A percentile compares a stretch with the other conserved stretches of the same genome.
Evolutionary conservation across 805 yeast species (phyloP).

Genomic region (Cyberlindnera mrakii): DNA sequence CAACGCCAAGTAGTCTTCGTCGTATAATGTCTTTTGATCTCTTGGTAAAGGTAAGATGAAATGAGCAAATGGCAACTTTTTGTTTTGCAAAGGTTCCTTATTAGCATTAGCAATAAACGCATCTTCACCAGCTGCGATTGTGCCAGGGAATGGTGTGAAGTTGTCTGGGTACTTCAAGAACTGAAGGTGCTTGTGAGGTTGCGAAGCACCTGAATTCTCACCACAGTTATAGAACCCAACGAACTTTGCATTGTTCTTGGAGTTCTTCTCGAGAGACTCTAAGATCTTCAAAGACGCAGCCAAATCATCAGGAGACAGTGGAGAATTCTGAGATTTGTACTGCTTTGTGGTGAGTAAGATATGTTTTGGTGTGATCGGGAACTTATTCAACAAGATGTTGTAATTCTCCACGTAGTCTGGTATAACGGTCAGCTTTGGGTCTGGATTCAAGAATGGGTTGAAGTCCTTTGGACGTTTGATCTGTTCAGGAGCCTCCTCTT

Average conservation of each 20-base stretch:
- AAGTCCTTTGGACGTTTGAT: conserved; percentile 28
- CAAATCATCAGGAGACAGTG: conserved; percentile 69
- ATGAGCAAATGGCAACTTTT: conserved; percentile 73
- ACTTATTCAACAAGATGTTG: conserved; percentile 75
- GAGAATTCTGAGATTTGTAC: conserved; percentile 64
- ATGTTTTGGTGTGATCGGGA: conserved; percentile 77
- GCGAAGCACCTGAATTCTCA: conserved; percentile 86
- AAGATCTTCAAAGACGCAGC: conserved; percentile 51
- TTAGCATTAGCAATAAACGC: conserved; percentile 49
- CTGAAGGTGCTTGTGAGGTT: conserved; percentile 89
- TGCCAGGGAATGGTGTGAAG: conserved; percentile 54
- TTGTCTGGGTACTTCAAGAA: conserved; percentile 64
- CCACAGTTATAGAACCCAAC: conserved; percentile 90
- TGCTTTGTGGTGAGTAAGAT: conserved; percentile 71
- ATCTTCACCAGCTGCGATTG: conserved; percentile 35
- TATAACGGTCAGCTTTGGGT: conserved; percentile 61
- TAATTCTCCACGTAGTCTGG: conserved; percentile 47
- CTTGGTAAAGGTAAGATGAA: conserved; percentile 60
- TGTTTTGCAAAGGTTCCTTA: conserved; percentile 55
- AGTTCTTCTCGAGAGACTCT: conserved; percentile 35
- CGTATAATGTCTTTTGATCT: conserved; percentile 33
- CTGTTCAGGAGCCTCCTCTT: conserved; percentile 27
- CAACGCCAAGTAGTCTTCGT: conserved; percentile 55
- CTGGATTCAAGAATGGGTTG: conserved; percentile 80
- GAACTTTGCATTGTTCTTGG: conserved; percentile 40